Conservation (phyloP, 148 eudicot species). For the Heliosperma pusillum region DNA sequence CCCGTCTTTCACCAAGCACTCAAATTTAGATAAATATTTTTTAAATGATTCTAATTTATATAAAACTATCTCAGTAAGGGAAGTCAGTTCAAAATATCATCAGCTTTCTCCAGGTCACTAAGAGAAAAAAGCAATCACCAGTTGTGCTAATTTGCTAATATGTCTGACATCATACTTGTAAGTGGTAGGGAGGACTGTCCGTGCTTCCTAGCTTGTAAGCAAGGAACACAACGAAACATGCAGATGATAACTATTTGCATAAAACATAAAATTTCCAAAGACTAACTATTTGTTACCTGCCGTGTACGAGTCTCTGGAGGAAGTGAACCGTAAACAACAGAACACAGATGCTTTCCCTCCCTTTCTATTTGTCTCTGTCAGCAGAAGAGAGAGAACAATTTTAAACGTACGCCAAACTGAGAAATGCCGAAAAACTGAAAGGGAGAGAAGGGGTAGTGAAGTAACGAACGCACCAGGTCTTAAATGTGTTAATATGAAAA, state of each 20-base stretch:
- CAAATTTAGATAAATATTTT: background rate
- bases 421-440: background rate
- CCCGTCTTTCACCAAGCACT: background rate
- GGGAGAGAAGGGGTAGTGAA: too few species aligned
- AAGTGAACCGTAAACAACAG: conserved; percentile 97
- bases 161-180: conserved; percentile 7
- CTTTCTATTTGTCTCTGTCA: conserved; percentile 67
- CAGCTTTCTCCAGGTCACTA: background rate
- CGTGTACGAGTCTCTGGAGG: conserved; percentile 91
- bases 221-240: background rate
- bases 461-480: too few species aligned
- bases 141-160: background rate
- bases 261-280: background rate
- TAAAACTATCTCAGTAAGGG: background rate
- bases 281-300: conserved; percentile 55
- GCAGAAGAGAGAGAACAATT: conserved; percentile 14
- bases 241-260: background rate
- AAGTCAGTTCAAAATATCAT: background rate
- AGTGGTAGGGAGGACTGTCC: too few species aligned
- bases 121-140: background rate
- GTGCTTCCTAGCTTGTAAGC: conserved; percentile 3
- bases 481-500: too few species aligned
- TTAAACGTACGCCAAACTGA: background rate
- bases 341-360: conserved; percentile 75
- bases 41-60: background rate